phyloP scores from a whole-genome alignment of 495 filamentous ascomycete species.

The Achaetomiella virescens region DNA sequence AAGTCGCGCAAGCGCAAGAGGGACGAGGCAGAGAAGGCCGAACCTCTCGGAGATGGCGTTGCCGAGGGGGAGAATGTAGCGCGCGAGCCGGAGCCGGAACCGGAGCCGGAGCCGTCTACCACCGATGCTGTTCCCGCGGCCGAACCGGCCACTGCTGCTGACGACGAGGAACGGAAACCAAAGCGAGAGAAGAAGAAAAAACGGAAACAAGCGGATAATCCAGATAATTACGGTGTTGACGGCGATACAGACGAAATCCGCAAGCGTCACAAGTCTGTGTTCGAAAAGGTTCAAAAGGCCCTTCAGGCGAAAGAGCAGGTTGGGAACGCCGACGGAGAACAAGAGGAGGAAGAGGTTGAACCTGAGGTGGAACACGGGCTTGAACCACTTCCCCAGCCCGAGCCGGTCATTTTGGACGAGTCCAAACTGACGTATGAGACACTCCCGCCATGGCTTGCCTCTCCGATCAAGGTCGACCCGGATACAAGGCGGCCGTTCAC shows the following conservation, averaged over 20 bases:
- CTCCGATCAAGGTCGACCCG: constrained; percentile 58
- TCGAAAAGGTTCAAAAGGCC: constrained; percentile 46
- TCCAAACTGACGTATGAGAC: constrained; percentile 48
- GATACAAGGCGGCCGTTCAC: constrained; percentile 55
- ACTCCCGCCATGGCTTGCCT: constrained; percentile 67
- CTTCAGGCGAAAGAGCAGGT: constrained; percentile 21
- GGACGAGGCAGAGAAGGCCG: not conserved
- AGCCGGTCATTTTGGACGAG: constrained; percentile 47
- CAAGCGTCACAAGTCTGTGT: constrained; percentile 37
- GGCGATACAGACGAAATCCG: constrained; percentile 24
- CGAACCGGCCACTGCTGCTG: not conserved
- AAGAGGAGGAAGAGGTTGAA: constrained; percentile 22
- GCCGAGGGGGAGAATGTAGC: not conserved
- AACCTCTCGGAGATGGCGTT: not conserved
- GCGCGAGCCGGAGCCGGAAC: not conserved
- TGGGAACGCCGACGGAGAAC: constrained; percentile 24
- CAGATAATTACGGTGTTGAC: constrained; percentile 10
- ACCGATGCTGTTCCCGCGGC: not conserved
- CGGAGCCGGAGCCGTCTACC: not conserved
- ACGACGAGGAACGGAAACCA: constrained; percentile 5
- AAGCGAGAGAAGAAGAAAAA: constrained; percentile 35
- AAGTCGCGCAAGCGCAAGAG: constrained; percentile 11
- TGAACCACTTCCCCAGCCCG: constrained; percentile 71
- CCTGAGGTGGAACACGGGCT: constrained; percentile 56
- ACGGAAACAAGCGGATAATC: constrained; percentile 19